Evolutionary conservation across 2,329 filamentous ascomycete genomes (phyloP).

Genomic region (Fusarium tupiense): DNA sequence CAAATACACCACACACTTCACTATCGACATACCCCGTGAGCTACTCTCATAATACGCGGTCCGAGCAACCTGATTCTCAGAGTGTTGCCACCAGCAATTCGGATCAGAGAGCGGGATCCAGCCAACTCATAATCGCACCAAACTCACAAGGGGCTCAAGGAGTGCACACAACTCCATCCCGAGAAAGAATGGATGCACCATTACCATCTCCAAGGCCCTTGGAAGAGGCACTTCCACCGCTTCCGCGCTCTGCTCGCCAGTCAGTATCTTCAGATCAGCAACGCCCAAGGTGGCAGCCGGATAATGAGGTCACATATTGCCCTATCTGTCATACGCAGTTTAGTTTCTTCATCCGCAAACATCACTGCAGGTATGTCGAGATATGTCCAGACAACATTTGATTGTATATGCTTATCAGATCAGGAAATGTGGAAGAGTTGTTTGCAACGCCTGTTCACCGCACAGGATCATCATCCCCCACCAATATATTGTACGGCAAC

Average conservation of each 20-base stretch:
- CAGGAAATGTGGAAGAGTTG: slow-evolving; percentile 91
- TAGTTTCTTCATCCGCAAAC: slow-evolving; percentile 86
- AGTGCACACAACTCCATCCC: slow-evolving; percentile 34
- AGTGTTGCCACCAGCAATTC: neutral
- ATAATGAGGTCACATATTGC: slow-evolving; percentile 82
- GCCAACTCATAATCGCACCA: neutral
- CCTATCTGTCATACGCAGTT: slow-evolving; percentile 86
- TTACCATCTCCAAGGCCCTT: slow-evolving; percentile 31
- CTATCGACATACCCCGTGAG: too few species aligned
- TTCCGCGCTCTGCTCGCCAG: slow-evolving; percentile 30
- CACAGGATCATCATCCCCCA: slow-evolving; percentile 95
- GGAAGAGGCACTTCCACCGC: slow-evolving; percentile 29
- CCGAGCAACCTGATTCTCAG: neutral
- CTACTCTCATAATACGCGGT: neutral
- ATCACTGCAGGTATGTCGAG: slow-evolving; percentile 81
- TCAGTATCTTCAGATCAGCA: slow-evolving; percentile 55
- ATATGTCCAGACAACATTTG: neutral
- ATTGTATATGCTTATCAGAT: slow-evolving; percentile 20
- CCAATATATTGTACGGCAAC: slow-evolving; percentile 89
- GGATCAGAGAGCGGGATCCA: neutral
- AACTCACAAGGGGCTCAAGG: slow-evolving; percentile 19
- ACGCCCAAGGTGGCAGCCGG: slow-evolving; percentile 87
- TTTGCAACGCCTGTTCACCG: slow-evolving; percentile 89
- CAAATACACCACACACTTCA: neutral
- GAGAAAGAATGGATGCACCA: slow-evolving; percentile 44